phyloP scores from a whole-genome alignment of 352 stramenopile genomes.

The Halophytophthora polymorphica region DNA sequence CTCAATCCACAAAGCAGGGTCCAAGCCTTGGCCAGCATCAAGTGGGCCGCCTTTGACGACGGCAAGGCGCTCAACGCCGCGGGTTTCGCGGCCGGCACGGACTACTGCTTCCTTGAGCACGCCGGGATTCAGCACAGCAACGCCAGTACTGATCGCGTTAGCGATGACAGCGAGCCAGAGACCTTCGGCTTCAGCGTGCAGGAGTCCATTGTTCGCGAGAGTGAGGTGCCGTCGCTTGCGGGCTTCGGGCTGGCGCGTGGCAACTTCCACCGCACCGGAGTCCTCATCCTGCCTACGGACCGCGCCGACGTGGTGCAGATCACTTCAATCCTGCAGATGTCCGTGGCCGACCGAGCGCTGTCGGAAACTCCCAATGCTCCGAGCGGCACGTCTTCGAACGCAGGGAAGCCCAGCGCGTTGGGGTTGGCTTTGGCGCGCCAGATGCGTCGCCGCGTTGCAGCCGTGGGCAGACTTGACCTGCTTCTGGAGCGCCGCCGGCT shows the following conservation, averaged over 20 bases:
- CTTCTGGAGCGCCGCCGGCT: conserved; percentile 59
- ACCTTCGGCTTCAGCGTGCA: conserved; percentile 65
- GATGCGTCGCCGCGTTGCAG: conserved; percentile 45
- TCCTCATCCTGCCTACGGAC: conserved; percentile 61
- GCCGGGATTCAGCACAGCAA: conserved; percentile 37
- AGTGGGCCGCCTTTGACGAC: conserved; percentile 73
- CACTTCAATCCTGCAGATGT: conserved; percentile 62
- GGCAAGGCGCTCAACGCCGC: conserved; percentile 27
- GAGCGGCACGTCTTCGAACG: conserved; percentile 4
- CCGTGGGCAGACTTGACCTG: conserved; percentile 42
- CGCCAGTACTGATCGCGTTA: neutral
- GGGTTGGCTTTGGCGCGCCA: conserved; percentile 37
- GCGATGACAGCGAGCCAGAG: conserved; percentile 12
- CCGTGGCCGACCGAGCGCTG: conserved; percentile 20
- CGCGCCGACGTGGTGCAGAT: conserved; percentile 59
- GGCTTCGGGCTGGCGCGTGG: conserved; percentile 52
- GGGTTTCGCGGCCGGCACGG: conserved; percentile 34
- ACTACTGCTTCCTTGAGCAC: conserved; percentile 84
- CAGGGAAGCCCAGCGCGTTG: conserved; percentile 10
- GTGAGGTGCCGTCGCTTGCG: conserved; percentile 55
- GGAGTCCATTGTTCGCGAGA: conserved; percentile 57
- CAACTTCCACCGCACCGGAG: conserved; percentile 56
- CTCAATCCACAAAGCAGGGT: conserved; percentile 15
- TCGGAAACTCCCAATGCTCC: conserved; percentile 21
- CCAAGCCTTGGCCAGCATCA: conserved; percentile 63